Percentiles rank a stretch among this genome's conserved stretches.
These are phyloP conservation scores for Straminergon stramineum DNA, from an alignment of 225 moss, liverwort and hornwort species.

Conservation along the genomic window DNA sequence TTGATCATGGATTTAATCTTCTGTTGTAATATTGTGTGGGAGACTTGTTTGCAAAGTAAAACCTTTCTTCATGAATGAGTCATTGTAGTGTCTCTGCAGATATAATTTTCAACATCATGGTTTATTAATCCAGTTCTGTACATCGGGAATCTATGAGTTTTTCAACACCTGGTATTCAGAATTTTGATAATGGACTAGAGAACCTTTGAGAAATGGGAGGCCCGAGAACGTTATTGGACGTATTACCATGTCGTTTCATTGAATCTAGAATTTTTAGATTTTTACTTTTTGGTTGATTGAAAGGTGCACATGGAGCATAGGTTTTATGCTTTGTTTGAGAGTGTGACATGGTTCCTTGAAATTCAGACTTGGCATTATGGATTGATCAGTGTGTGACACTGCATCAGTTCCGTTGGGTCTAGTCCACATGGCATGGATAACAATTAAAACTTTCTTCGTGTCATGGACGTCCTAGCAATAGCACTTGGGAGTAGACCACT, in stretches of 20 bases:
- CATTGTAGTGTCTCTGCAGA: not conserved
- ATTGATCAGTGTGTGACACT: not conserved
- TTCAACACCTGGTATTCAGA: too few relatives aligned
- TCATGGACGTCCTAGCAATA: not conserved
- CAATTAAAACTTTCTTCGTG: not conserved
- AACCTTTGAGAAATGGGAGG: not conserved
- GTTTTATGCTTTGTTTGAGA: not conserved
- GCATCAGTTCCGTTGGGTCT: not conserved
- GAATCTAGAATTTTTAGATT: not conserved
- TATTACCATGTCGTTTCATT: not conserved
- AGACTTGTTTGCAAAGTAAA: not conserved
- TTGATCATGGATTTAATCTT: not conserved
- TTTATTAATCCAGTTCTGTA: not conserved
- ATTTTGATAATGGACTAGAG: not conserved
- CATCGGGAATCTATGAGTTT: not conserved
- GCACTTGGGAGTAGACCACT: not conserved
- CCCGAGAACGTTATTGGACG: not conserved
- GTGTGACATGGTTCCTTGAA: not conserved
- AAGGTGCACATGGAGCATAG: not conserved
- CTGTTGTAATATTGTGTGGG: not conserved
- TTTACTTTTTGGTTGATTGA: not conserved
- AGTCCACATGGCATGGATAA: not conserved
- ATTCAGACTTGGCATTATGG: not conserved
- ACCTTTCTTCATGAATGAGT: not conserved
- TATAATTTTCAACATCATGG: not conserved